Evolutionary conservation across 1,284 basidiomycete species (phyloP).

Genomic region (Boletus calvinii): DNA sequence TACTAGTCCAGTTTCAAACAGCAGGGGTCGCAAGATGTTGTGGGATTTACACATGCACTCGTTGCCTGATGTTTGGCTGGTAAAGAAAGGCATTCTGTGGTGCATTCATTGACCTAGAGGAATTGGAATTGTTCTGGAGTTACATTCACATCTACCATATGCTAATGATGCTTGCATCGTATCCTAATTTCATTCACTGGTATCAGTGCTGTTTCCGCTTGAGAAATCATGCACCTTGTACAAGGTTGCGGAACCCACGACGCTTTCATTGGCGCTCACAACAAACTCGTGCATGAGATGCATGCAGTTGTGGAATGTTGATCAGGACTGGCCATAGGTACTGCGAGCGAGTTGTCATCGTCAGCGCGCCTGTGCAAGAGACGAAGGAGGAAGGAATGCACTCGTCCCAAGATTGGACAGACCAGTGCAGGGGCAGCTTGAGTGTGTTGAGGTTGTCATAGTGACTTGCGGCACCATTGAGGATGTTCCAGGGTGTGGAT

Average conservation of each 20-base stretch:
- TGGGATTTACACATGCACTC: too few species aligned
- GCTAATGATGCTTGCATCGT: too few species aligned
- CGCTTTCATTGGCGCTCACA: conserved; percentile 28
- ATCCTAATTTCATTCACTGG: background rate
- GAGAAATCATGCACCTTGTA: conserved; percentile 28
- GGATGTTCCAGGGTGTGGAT: conserved; percentile 30
- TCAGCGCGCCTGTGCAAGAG: conserved; percentile 1
- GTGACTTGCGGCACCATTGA: too few species aligned
- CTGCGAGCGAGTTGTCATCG: conserved; percentile 2
- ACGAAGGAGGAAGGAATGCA: conserved; percentile 7
- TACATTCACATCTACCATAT: too few species aligned
- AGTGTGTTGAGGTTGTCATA: conserved; percentile 5
- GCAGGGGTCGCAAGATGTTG: too few species aligned
- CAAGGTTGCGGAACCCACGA: conserved; percentile 28
- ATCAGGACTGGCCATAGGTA: conserved; percentile 30
- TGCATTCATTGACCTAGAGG: too few species aligned
- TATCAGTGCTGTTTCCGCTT: background rate
- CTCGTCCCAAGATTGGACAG: conserved; percentile 16
- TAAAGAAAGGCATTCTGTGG: too few species aligned
- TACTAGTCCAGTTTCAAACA: too few species aligned
- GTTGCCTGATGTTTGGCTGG: too few species aligned
- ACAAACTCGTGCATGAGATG: conserved; percentile 32
- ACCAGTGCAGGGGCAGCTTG: background rate
- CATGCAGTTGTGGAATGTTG: conserved; percentile 33
- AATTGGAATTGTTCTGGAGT: too few species aligned